These are phyloP conservation scores for Pholiota molesta DNA, from an alignment of 768 basidiomycete species.

Conservation along the genomic window DNA sequence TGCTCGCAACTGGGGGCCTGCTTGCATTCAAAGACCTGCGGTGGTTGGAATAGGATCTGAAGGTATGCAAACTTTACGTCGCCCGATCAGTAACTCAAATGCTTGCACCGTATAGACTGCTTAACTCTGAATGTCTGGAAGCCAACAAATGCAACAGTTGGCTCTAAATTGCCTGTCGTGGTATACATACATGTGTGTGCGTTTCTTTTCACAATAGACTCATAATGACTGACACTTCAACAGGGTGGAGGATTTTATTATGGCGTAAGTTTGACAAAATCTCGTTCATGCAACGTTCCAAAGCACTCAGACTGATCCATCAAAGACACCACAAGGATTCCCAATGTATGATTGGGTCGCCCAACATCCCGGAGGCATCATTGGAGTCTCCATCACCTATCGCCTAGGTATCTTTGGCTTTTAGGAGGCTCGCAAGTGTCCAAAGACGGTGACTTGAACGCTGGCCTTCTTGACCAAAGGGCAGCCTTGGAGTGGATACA, in stretches of 20 bases:
- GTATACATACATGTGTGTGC: slow-evolving; percentile 32
- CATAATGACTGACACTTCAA: not conserved
- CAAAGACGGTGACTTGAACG: slow-evolving; percentile 39
- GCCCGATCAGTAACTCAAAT: not conserved
- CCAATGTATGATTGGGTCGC: slow-evolving; percentile 52
- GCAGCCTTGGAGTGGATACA: slow-evolving; percentile 55
- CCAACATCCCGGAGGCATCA: slow-evolving; percentile 37
- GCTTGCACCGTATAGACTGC: slow-evolving; percentile 44
- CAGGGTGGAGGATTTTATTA: slow-evolving; percentile 46
- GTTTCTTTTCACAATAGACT: not conserved
- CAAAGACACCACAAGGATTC: slow-evolving; percentile 48
- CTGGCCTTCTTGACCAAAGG: slow-evolving; percentile 48
- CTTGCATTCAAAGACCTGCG: slow-evolving; percentile 51
- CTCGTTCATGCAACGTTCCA: no score
- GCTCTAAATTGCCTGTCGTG: slow-evolving; percentile 38
- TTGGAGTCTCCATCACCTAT: slow-evolving; percentile 39
- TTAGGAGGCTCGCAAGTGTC: slow-evolving; percentile 35
- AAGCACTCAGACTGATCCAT: not conserved
- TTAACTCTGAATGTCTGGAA: slow-evolving; percentile 60
- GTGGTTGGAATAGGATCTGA: slow-evolving; percentile 47
- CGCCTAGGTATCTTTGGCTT: slow-evolving; percentile 49
- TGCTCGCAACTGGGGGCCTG: slow-evolving; percentile 46
- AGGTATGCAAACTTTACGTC: slow-evolving; percentile 25
- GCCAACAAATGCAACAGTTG: slow-evolving; percentile 37
- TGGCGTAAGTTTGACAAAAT: slow-evolving; percentile 22